A percentile compares a stretch with the other conserved stretches of the same genome.
Evolutionary conservation across 2,329 filamentous ascomycete genomes (phyloP).

Genomic region (Bipolaris sorokiniana): DNA sequence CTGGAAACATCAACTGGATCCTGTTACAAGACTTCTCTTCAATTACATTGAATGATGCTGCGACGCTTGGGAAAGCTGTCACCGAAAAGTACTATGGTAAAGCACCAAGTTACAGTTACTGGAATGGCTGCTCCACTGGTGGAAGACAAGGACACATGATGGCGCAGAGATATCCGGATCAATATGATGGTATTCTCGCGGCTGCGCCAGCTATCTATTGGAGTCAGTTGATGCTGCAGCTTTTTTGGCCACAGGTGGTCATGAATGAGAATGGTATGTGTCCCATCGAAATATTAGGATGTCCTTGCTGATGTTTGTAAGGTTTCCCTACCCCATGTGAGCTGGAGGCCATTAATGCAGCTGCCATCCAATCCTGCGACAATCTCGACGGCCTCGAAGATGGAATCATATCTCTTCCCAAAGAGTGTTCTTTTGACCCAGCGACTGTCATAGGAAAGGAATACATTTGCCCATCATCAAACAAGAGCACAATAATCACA

Average conservation of each 20-base stretch:
- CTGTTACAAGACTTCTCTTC: slow-evolving; percentile 43
- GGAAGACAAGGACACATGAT: slow-evolving; percentile 38
- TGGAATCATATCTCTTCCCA: slow-evolving; percentile 31
- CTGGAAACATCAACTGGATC: slow-evolving; percentile 29
- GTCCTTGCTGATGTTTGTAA: neutral
- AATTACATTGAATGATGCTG: slow-evolving; percentile 39
- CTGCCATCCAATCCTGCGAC: slow-evolving; percentile 31
- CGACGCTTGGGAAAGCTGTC: slow-evolving; percentile 36
- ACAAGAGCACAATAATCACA: slow-evolving; percentile 13
- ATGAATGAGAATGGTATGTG: slow-evolving; percentile 33
- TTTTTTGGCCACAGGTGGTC: slow-evolving; percentile 31
- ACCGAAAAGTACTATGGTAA: slow-evolving; percentile 38
- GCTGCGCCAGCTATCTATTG: slow-evolving; percentile 35
- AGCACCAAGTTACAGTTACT: slow-evolving; percentile 40
- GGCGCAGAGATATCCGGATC: slow-evolving; percentile 38
- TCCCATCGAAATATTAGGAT: neutral
- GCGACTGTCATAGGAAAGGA: slow-evolving; percentile 17
- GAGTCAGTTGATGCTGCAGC: slow-evolving; percentile 21
- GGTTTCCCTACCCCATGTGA: slow-evolving; percentile 27
- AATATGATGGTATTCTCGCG: slow-evolving; percentile 41
- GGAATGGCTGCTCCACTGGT: slow-evolving; percentile 33
- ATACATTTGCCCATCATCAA: slow-evolving; percentile 12
- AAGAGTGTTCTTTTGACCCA: slow-evolving; percentile 31
- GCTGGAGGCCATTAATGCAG: slow-evolving; percentile 24
- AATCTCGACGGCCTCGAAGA: slow-evolving; percentile 41